A percentile compares a stretch with the other conserved stretches of the same genome.
These are phyloP conservation scores for Pleurotus tuber-regium DNA, from an alignment of 768 basidiomycete species.

Conservation along the genomic window DNA sequence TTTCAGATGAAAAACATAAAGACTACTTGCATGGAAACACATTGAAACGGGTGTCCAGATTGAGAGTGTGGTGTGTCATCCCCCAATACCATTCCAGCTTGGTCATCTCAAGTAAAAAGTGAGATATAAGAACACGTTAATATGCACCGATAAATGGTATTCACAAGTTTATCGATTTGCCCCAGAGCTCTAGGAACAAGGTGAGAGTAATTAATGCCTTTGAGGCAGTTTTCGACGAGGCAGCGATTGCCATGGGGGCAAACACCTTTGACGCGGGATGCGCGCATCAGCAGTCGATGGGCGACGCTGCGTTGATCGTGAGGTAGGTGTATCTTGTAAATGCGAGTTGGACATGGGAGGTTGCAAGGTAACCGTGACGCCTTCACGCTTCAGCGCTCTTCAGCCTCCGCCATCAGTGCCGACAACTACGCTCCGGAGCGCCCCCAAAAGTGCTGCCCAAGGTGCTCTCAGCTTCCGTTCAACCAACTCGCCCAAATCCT, in stretches of 20 bases:
- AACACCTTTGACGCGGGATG: neutral
- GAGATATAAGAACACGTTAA: neutral
- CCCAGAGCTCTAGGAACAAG: neutral
- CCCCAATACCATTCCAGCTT: slow-evolving; percentile 17
- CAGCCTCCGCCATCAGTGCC: no score
- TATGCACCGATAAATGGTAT: neutral
- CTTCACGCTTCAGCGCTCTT: no score
- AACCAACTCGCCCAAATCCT: slow-evolving; percentile 60
- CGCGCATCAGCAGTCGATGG: no score
- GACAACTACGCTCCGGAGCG: no score
- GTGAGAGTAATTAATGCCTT: neutral
- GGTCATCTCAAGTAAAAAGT: slow-evolving; percentile 4
- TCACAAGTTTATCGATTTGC: neutral
- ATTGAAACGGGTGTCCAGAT: slow-evolving; percentile 16
- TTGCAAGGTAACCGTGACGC: no score
- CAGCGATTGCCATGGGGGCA: neutral
- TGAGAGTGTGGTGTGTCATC: slow-evolving; percentile 10
- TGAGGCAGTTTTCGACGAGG: neutral
- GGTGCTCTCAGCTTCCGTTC: slow-evolving; percentile 57
- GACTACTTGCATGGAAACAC: slow-evolving; percentile 14
- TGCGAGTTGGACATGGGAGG: neutral
- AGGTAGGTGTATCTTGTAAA: neutral
- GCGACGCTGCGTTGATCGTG: neutral
- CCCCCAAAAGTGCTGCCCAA: no score
- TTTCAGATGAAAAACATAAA: neutral